Evolutionary conservation across 73 alveolate species (phyloP).

Genomic region (Paramecium tetraurelia): DNA sequence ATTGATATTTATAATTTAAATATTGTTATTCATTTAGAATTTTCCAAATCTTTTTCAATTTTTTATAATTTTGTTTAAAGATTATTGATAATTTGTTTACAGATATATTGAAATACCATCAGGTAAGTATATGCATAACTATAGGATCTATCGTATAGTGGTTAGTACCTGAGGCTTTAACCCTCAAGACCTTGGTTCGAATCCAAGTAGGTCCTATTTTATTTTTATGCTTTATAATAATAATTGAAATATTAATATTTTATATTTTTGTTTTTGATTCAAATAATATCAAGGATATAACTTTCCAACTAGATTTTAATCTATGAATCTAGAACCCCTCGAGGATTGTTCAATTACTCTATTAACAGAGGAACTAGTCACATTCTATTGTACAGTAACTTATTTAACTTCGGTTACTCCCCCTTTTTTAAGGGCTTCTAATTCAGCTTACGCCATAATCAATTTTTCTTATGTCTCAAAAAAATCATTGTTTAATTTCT

Average conservation of each 20-base stretch:
- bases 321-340: neutral
- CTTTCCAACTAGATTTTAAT: neutral
- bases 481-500: neutral
- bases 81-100: neutral
- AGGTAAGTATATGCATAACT: neutral
- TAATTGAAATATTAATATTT: too few relatives aligned
- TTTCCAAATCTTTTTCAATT: neutral
- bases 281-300: neutral
- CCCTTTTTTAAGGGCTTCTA: neutral
- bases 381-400: neutral
- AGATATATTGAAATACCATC: neutral
- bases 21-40: neutral
- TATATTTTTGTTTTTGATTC: neutral
- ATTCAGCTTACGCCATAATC: constrained; percentile 12
- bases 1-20: neutral
- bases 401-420: neutral
- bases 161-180: constrained; percentile 59
- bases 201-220: constrained; percentile 55
- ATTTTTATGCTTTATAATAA: neutral
- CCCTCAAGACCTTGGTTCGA: constrained; percentile 62
- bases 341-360: constrained; percentile 4
- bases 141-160: constrained; percentile 39
- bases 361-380: neutral
- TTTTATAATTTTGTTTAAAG: neutral
- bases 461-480: neutral